These are phyloP conservation scores for Talaromyces rugulosus DNA, from an alignment of 2,329 filamentous ascomycete genomes.

Conservation along the genomic window DNA sequence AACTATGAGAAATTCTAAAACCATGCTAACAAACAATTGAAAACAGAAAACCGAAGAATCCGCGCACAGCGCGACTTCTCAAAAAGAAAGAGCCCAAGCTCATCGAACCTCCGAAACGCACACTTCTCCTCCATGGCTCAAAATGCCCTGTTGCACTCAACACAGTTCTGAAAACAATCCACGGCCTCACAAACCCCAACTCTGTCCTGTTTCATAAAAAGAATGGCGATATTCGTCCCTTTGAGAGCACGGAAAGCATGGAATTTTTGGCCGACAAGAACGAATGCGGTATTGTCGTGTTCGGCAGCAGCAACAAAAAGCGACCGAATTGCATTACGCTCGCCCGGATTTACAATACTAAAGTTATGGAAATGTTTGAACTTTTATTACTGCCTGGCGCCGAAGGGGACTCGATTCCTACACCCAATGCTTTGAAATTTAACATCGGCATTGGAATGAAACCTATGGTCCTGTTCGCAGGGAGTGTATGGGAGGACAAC, in stretches of 20 bases:
- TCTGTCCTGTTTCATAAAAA: constrained; percentile 95
- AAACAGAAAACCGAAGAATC: constrained; percentile 65
- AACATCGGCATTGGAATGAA: constrained; percentile 71
- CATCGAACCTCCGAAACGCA: constrained; percentile 83
- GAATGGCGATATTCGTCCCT: constrained; percentile 83
- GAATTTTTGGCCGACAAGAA: constrained; percentile 98
- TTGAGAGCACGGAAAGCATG: constrained; percentile 80
- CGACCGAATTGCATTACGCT: constrained; percentile 86
- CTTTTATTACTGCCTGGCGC: constrained; percentile 72
- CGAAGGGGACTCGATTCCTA: constrained; percentile 39
- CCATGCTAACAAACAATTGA: neutral
- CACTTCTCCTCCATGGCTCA: constrained; percentile 83
- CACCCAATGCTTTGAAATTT: constrained; percentile 55
- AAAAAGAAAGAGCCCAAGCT: constrained; percentile 88
- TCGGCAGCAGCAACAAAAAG: constrained; percentile 87
- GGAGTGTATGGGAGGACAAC: constrained; percentile 79
- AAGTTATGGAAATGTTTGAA: constrained; percentile 93
- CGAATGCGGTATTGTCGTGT: constrained; percentile 80
- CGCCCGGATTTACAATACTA: constrained; percentile 75
- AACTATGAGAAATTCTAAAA: neutral
- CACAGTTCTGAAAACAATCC: constrained; percentile 78
- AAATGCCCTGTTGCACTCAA: constrained; percentile 78
- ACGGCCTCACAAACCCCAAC: constrained; percentile 77
- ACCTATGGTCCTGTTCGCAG: constrained; percentile 87
- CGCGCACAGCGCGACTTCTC: constrained; percentile 89